Percentiles rank a stretch among this genome's conserved stretches.
These are phyloP conservation scores for Discostella stelligeroides DNA, from an alignment of 108 stramenopile species.

Conservation along the genomic window DNA sequence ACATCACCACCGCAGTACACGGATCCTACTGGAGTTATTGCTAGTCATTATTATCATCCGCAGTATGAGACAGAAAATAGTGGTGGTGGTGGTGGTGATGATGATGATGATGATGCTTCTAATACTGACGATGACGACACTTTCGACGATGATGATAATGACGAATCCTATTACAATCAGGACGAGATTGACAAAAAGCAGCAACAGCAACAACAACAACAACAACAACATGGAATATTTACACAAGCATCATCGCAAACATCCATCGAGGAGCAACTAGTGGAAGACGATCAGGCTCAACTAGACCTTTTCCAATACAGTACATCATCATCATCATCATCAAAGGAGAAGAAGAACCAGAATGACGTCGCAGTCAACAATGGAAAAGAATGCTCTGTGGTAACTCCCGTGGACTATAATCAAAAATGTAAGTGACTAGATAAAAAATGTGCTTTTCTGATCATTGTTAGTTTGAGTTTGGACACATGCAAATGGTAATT, in stretches of 20 bases:
- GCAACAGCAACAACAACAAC: not conserved
- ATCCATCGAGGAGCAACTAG: not conserved
- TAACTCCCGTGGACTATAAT: constrained; percentile 1
- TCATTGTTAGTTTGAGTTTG: not conserved
- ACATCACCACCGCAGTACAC: no score
- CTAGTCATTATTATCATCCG: no score
- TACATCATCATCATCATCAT: not conserved
- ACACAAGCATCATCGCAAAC: not conserved
- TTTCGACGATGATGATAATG: not conserved
- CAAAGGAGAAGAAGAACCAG: not conserved
- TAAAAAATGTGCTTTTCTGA: not conserved
- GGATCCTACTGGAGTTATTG: no score
- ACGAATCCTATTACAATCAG: not conserved
- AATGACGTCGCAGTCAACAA: not conserved
- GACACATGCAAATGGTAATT: not conserved
- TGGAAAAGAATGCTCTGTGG: not conserved
- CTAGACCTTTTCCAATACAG: not conserved
- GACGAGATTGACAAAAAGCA: not conserved
- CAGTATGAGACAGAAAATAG: no score
- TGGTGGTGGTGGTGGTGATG: no score
- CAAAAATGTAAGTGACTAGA: not conserved
- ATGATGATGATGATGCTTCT: no score
- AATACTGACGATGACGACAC: not conserved
- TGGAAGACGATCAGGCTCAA: not conserved
- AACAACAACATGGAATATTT: not conserved